Percentiles rank a stretch among this genome's conserved stretches.
These are phyloP conservation scores for Neospora caninum DNA, from an alignment of 169 alveolate genomes.

Conservation along the genomic window DNA sequence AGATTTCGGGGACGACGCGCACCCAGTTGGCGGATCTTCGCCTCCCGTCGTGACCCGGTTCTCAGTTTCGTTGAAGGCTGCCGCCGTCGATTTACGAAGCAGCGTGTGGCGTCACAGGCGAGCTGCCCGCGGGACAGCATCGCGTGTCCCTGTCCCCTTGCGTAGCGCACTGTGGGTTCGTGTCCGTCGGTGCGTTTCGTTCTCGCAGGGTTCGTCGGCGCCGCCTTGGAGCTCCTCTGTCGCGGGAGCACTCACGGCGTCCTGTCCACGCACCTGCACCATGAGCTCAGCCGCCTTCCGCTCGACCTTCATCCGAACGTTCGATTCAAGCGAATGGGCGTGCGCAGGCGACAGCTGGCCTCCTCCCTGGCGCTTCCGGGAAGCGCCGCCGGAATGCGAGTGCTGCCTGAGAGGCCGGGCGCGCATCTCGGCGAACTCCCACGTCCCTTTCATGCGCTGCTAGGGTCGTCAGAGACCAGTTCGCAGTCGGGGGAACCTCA, in stretches of 20 bases:
- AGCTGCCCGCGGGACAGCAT: no score
- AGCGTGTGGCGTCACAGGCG: no score
- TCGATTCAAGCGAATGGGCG: slow-evolving; percentile 59
- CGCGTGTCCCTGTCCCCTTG: no score
- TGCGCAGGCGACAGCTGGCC: not conserved
- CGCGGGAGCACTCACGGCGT: slow-evolving; percentile 40
- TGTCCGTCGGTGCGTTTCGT: not conserved
- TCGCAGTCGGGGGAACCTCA: not conserved
- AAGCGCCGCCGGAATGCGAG: not conserved
- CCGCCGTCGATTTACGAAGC: no score
- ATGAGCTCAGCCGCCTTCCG: slow-evolving; percentile 46
- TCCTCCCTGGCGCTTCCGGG: not conserved
- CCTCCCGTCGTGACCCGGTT: no score
- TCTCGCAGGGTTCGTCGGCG: slow-evolving; percentile 51
- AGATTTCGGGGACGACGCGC: no score
- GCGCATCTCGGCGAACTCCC: not conserved
- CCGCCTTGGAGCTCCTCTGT: slow-evolving; percentile 45
- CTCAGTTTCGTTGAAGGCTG: no score
- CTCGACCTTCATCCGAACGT: slow-evolving; percentile 24
- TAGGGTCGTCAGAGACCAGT: not conserved
- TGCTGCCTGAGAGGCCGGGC: not conserved
- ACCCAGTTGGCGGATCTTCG: no score
- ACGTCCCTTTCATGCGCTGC: not conserved
- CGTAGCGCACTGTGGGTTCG: slow-evolving; percentile 6
- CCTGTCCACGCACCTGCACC: slow-evolving; percentile 58